Base-by-base conservation (phyloP, 371 early-diverging fungal species). In the Conidiobolus incongruus region DNA sequence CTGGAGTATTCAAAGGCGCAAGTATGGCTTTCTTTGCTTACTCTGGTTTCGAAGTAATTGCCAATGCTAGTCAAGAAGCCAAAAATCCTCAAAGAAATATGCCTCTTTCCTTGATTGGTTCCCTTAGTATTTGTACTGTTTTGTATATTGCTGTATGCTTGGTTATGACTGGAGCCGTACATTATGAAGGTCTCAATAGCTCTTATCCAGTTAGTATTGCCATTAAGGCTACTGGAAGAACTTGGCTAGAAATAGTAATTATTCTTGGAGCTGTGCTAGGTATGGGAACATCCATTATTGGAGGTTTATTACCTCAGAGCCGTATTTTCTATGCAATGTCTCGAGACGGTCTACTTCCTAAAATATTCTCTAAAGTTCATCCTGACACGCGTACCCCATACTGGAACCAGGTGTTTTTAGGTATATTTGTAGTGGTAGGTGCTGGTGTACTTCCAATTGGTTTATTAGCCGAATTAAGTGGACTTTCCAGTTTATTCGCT, bases 311-410 rank as follows among this genome's bases (percentile, higher is more conserved):
- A n/a, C n/a, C 69, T 17, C 88, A 89, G 56, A 74, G 90, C 1
- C 84, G 89, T 47, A 85, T 91, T 30, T 79, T 89, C 47, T 75
- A 73, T 42, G 59, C 82, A 26, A 87, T 91, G 88, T 77, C 88
- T 54, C 31, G 33, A n/a, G 49, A 49, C 36, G 49, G 50, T 26
- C 43, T 55, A 5, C 34, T 52, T 15, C 42, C 49, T 47, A 63
- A 62, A 13, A 46, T 64, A 12, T 64, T 69, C 34, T 56, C 62
- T 30, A 56, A 55, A 29, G 37, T 71, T 37, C 60, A 56, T 48
- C 56, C 38, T 12, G 45, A 52, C 0, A 68, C 63, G 57, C 59
- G 70, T 55, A 86, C 86, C 0, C 90, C 90, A 13, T 72, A 40
- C 28, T 6, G 23, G 8, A 3, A 24, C 13, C 40, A 40, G 16